Evolutionary conservation across 371 early-diverging fungal species (phyloP).

Genomic region (Circinella minor): DNA sequence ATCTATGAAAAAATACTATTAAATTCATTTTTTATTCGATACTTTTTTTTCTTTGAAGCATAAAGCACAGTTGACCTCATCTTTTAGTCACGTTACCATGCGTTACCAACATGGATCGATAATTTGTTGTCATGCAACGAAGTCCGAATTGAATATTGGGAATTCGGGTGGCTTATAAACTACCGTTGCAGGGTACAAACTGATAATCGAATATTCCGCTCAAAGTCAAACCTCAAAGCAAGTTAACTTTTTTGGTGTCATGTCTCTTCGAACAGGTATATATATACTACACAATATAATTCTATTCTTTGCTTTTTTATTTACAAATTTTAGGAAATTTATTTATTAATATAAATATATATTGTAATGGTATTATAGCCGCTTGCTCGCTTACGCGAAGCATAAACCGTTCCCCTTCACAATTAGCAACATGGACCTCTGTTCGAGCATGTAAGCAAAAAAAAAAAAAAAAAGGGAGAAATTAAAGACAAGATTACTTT

Average conservation of each 20-base stretch:
- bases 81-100: too few relatives aligned
- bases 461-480: not conserved
- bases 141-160: too few relatives aligned
- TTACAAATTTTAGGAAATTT: not conserved
- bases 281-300: not conserved
- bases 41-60: too few relatives aligned
- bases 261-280: constrained; percentile 41
- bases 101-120: too few relatives aligned
- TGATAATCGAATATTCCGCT: not conserved
- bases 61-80: too few relatives aligned
- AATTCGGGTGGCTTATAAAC: not conserved
- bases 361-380: constrained; percentile 15
- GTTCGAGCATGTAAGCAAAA: constrained; percentile 14
- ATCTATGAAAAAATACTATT: too few relatives aligned
- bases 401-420: constrained; percentile 26
- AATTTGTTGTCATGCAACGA: too few relatives aligned
- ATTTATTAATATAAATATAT: not conserved
- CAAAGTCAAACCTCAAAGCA: not conserved
- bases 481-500: not conserved
- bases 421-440: constrained; percentile 1
- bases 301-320: not conserved
- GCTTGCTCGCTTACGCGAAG: constrained; percentile 28
- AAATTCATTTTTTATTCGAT: too few relatives aligned
- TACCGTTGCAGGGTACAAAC: not conserved
- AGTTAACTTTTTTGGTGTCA: constrained; percentile 11